Base-by-base conservation (phyloP, 2,329 filamentous ascomycete species). In the Sporothrix pseudoabietina region DNA sequence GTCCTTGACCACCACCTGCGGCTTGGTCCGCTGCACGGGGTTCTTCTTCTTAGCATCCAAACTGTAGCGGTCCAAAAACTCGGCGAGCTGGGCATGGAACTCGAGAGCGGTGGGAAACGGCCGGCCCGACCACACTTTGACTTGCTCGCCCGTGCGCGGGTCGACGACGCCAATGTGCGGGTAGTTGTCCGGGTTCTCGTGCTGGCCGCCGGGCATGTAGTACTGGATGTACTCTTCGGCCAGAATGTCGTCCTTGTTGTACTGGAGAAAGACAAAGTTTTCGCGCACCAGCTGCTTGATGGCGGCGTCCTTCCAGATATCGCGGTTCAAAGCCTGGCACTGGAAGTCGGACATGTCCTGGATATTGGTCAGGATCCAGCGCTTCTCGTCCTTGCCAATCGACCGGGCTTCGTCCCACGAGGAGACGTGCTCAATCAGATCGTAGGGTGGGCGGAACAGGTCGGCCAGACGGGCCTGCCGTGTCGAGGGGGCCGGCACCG, bases 1-100 rank as follows among this genome's bases (percentile, higher is more conserved):
- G 76, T 95, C 93, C 72, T 92, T 86, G 70, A 88, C 86, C n/a
- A 49, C 68, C 72, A 91, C 91, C 63, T 88, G 85, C 72, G 87
- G 87, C 81, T 93, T 93, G 71, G 90, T 86, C 80, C 93, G 93
- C 73, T 94, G 91, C 4, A 99, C 94, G 0, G 96, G 96, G 79
- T 99, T 99, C 83, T 97, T 97, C 80, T 92, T 95, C 78, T 93
- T 91, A 61, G 89, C 89, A 41, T 92, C 93, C 69, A 99, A 85
- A 79, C 94, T 98, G 83, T 98, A 99, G 32, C 96, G 90, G 80
- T 98, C 96, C n/a, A 99, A 88, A 78, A 99, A 99, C 81, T 98
- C 95, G 79, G 94, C 92, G 1, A 99, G 86, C 79, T 98, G 93
- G 79, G 94, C 93, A 75, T 97, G 88, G 78, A 99, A 98, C 16